Evolutionary conservation across 2,329 filamentous ascomycete species (phyloP), one percentile per base, ranked within the genome.

Genomic region (Curvularia sp.): DNA sequence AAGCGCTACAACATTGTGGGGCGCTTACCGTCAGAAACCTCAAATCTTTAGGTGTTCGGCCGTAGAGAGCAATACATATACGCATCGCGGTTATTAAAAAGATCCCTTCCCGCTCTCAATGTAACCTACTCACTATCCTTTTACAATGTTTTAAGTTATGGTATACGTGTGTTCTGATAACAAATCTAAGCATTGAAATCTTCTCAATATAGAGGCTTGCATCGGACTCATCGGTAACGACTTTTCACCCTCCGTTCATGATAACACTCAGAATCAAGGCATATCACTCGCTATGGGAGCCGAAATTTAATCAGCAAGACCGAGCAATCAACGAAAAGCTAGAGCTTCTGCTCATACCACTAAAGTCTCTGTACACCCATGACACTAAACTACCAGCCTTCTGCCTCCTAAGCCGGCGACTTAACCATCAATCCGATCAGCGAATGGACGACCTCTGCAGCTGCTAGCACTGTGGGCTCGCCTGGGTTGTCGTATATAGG

Each of bases 1-100:
- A 99, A 98, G 82, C 85, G 95, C 57, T 99, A 99, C 81, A 98
- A 97, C 71, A 86, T 98, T 51, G 88, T 96, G 47, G 92, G 92
- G 8, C 69, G 69, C 51, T 62, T 78, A 26, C 67, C 69, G 30
- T 33, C 64, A 10, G 69, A 72, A 38, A 55, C 55, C 31, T 57
- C 68, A 5, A 65, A 63, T 5, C 65, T 71, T 20, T 71, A 46
- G 44, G 10, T 10, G 15, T 39, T 22, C 9, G 9, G 28, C 13
- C 26, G 20, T 26, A 24, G 38, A 44, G 15, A 12, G 10, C 28
- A 30, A 15, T 28, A 15, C 15, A 26, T 3, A 41, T 18, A 28
- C 26, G 18, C 22, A 26, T 30, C 42, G 28, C 10, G 3, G 28
- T 44, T 13, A 38, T 1, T n/a, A 15, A 5, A 18, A 38, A 2